Evolutionary conservation across 345 rosid species (phyloP).

Genomic region (Rhodamnia argentea): DNA sequence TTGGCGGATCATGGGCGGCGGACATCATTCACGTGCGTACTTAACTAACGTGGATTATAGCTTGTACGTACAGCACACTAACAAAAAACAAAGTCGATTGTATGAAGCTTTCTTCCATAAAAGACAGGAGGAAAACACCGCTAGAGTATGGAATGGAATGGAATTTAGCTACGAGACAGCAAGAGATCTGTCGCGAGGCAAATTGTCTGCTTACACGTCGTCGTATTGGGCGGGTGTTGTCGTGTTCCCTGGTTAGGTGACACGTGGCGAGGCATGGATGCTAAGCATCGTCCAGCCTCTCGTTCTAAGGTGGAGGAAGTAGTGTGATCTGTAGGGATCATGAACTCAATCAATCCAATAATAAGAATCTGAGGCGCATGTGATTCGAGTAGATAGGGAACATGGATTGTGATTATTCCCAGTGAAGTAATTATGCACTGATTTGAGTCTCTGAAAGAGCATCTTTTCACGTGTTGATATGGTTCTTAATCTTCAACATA

Average conservation of each 20-base stretch:
- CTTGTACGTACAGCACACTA: too few relatives aligned
- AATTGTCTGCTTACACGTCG: not conserved
- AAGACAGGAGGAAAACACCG: not conserved
- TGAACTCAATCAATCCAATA: not conserved
- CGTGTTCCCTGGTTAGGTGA: not conserved
- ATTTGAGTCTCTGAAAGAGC: not conserved
- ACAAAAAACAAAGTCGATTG: not conserved
- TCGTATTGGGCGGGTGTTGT: not conserved
- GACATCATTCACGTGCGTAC: not conserved
- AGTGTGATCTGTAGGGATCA: not conserved
- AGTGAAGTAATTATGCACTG: not conserved
- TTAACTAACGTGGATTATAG: not conserved
- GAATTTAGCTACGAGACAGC: not conserved
- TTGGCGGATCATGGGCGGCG: not conserved
- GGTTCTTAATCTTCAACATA: not conserved
- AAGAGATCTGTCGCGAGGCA: not conserved
- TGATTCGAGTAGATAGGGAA: not conserved
- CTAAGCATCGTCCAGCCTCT: not conserved
- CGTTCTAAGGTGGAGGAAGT: not conserved
- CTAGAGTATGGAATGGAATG: not conserved
- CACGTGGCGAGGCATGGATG: not conserved
- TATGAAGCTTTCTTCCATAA: not conserved
- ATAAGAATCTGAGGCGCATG: not conserved
- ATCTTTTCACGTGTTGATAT: not conserved
- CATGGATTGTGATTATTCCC: not conserved